Evolutionary conservation across 495 filamentous ascomycete species (phyloP), one percentile per base, ranked within the genome.

Genomic region (Neurospora tetrasperma): DNA sequence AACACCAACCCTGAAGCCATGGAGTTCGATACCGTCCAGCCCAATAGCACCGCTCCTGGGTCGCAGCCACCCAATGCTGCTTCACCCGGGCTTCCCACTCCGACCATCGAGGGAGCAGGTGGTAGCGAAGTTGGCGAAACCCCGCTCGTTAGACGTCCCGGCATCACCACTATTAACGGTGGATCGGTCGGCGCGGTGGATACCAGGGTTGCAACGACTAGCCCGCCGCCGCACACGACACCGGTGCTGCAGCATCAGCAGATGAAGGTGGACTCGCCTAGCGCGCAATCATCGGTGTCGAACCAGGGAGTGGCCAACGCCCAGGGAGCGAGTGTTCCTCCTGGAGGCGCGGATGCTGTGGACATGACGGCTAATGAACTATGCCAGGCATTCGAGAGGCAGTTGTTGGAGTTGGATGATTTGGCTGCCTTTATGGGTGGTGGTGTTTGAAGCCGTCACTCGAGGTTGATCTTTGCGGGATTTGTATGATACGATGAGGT

Each of bases 381-480:
- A 7, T 86, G 85, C 72, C 73, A 73, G 2, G 85, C 83, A 0
- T 86, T 86, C 70, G 85, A 86, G 78, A 80, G 84, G 16, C 85
- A 86, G 76, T 77, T 86, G 8, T 77, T 86, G 6, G 85, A 86
- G 73, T 73, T 86, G 7, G 85, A 86, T 46, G 85, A 86, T 71
- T 79, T 86, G 12, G 85, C 85, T 40, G 85, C 85, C 8, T 86
- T 86, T 43, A 86, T 86, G 85, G 85, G 85, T 8, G 85, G 85
- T 38, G 85, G 85, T 66, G 85, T 86, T 73, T 86, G 70, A 83
- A 72, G 62, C 11, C 40, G 27, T 14, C 4, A 3, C 8, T 4
- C 12, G 1, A 38, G 40, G 8, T 46, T 46, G 8, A 10, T 46
- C 7, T n/a, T 7, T 0, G n/a, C 5, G 46, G 46, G 20, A 54